phyloP scores from a whole-genome alignment of 345 rosid species.

The Eucalyptus curtisii region DNA sequence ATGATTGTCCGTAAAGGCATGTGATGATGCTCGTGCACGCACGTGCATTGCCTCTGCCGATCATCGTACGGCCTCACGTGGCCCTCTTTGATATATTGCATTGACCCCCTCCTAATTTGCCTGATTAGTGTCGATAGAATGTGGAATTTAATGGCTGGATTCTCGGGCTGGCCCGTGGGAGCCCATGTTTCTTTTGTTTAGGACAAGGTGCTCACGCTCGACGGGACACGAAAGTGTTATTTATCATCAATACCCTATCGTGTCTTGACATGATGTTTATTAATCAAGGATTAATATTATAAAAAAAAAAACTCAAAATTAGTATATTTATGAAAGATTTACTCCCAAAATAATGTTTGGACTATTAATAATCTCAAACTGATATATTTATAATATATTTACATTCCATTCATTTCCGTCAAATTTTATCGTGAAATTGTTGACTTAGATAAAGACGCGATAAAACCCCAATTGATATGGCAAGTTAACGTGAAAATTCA shows the following conservation, averaged over 20 bases:
- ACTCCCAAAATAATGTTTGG: too few relatives aligned
- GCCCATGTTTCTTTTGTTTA: not conserved
- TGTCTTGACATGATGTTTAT: not conserved
- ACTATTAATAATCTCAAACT: too few relatives aligned
- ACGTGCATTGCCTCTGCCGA: not conserved
- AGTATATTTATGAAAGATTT: not conserved
- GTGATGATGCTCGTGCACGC: not conserved
- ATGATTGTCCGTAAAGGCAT: not conserved
- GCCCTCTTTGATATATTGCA: not conserved
- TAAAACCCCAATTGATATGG: not conserved
- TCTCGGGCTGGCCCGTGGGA: not conserved
- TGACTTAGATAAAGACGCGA: rapidly evolving
- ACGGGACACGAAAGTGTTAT: not conserved
- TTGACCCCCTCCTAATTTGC: not conserved
- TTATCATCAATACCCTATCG: not conserved
- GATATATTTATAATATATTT: too few relatives aligned
- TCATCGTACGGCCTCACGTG: not conserved
- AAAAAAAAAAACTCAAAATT: too few relatives aligned
- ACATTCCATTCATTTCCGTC: too few relatives aligned
- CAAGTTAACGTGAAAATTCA: not conserved
- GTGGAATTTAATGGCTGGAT: not conserved
- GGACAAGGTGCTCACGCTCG: not conserved
- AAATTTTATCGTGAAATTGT: too few relatives aligned
- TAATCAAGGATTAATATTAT: not conserved
- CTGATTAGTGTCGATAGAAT: not conserved